Conservation (phyloP, 352 stramenopile genomes). For the Phytophthora vignae region DNA sequence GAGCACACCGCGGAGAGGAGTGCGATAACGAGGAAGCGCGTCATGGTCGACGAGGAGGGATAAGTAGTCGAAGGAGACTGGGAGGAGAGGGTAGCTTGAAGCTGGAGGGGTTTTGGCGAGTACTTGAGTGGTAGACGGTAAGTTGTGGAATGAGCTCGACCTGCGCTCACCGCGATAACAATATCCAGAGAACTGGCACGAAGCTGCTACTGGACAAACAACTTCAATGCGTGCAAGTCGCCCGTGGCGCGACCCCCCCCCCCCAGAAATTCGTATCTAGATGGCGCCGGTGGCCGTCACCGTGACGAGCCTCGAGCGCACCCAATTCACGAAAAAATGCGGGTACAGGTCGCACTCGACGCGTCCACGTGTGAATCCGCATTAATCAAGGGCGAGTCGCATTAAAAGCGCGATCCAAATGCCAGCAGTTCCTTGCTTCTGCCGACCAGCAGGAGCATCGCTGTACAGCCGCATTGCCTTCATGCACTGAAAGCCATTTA, state of each 20-base stretch:
- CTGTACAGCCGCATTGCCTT: neutral
- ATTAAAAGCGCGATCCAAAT: neutral
- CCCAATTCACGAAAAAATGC: slow-evolving; percentile 24
- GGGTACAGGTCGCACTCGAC: neutral
- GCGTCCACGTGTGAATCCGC: neutral
- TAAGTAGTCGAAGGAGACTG: slow-evolving; percentile 32
- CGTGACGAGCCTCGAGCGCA: slow-evolving; percentile 16
- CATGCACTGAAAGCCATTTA: neutral
- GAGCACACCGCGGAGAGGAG: slow-evolving; percentile 28
- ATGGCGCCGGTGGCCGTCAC: slow-evolving; percentile 3
- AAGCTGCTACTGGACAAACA: neutral
- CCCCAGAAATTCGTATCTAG: neutral
- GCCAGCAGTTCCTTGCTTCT: neutral
- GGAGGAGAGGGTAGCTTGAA: slow-evolving; percentile 17
- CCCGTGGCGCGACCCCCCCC: neutral
- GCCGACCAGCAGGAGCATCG: neutral
- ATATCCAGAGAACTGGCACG: slow-evolving; percentile 27
- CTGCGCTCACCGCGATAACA: neutral
- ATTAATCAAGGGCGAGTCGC: neutral
- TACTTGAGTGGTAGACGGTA: slow-evolving; percentile 35
- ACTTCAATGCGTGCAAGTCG: slow-evolving; percentile 21
- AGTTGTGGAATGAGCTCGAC: slow-evolving; percentile 26
- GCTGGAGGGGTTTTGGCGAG: slow-evolving; percentile 9
- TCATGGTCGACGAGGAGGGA: slow-evolving; percentile 11
- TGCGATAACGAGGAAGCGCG: slow-evolving; percentile 16